These are phyloP conservation scores for Fusarium secorum DNA, from an alignment of 2,329 filamentous ascomycete genomes.

Conservation along the genomic window DNA sequence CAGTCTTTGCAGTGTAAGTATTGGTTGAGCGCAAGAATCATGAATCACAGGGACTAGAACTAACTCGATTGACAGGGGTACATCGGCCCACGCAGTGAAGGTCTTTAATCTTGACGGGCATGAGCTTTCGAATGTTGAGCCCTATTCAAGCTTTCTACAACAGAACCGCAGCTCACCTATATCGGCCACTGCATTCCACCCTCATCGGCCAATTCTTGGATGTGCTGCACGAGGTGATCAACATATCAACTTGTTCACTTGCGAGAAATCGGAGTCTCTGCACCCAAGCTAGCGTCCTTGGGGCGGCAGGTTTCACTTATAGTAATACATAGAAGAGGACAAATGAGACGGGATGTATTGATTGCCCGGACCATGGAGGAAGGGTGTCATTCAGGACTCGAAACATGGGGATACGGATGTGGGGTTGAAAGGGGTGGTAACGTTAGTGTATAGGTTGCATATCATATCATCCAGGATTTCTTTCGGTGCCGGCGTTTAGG, in stretches of 20 bases:
- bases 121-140: constrained; percentile 83
- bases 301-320: constrained; percentile 26
- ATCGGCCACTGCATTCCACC: constrained; percentile 91
- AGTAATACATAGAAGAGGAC: constrained; percentile 1
- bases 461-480: constrained; percentile 36
- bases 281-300: constrained; percentile 43
- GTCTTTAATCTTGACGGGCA: constrained; percentile 88
- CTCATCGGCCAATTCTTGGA: constrained; percentile 89
- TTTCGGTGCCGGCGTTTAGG: constrained; percentile 38
- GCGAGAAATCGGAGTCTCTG: constrained; percentile 59
- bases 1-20: constrained; percentile 91
- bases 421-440: constrained; percentile 23
- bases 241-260: constrained; percentile 88
- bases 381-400: background rate
- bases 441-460: constrained; percentile 36
- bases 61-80: constrained; percentile 68
- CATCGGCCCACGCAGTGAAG: constrained; percentile 86
- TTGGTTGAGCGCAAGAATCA: background rate
- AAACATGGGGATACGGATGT: background rate
- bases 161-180: constrained; percentile 84
- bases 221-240: constrained; percentile 87
- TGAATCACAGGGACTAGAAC: constrained; percentile 19
- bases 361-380: constrained; percentile 4
- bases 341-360: background rate
- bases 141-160: constrained; percentile 87